A percentile compares a stretch with the other conserved stretches of the same genome.
Evolutionary conservation across 305 asterid genomes (phyloP).

Genomic region (Solanum hybrid): DNA sequence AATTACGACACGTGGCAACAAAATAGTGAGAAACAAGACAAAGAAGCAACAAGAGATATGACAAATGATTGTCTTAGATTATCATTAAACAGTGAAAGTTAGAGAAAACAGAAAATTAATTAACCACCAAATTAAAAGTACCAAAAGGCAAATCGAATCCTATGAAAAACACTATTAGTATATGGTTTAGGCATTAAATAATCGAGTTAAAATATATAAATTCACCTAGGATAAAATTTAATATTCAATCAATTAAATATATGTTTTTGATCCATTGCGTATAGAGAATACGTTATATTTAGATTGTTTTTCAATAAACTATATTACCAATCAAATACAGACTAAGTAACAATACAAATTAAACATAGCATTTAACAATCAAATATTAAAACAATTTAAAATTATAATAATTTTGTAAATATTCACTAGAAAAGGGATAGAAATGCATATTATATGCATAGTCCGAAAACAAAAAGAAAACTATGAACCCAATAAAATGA

Average conservation of each 20-base stretch:
- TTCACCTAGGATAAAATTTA: neutral
- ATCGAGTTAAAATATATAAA: neutral
- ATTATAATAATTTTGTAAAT: neutral
- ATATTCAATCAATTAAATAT: neutral
- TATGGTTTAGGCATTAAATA: neutral
- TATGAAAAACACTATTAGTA: neutral
- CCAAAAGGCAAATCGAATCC: conserved; percentile 4
- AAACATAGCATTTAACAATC: neutral
- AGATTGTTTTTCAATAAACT: neutral
- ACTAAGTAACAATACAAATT: neutral
- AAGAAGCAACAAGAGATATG: neutral
- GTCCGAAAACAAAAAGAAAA: neutral
- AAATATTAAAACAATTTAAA: neutral
- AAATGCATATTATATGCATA: neutral
- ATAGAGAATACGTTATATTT: neutral
- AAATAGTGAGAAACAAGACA: neutral
- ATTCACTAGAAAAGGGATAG: neutral
- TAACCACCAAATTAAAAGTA: neutral
- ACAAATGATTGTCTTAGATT: neutral
- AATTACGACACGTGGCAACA: neutral
- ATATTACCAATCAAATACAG: neutral
- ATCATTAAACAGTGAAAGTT: neutral
- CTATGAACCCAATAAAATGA: neutral
- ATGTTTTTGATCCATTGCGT: neutral
- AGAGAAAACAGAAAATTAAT: neutral